Conservation (phyloP, 805 yeast species). For the Phaffomyces opuntiae region DNA sequence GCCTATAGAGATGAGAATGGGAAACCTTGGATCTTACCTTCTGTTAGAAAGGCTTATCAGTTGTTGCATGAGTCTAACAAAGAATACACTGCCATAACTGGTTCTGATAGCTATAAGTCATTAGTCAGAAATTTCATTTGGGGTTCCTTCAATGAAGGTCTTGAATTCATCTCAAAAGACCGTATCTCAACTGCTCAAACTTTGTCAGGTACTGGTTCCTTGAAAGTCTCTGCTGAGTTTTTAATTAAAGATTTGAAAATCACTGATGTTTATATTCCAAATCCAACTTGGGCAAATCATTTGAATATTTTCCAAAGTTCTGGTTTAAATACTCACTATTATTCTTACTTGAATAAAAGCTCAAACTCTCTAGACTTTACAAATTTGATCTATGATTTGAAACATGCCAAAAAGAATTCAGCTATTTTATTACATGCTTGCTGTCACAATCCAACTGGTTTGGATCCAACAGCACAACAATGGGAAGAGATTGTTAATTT, state of each 20-base stretch:
- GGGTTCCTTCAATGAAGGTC: constrained; percentile 55
- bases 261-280: constrained; percentile 55
- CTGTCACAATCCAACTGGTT: constrained; percentile 96
- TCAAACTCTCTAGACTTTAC: constrained; percentile 60
- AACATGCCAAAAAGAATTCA: constrained; percentile 47
- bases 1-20: constrained; percentile 92
- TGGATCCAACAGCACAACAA: constrained; percentile 77
- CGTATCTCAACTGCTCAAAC: constrained; percentile 83
- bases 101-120: constrained; percentile 59
- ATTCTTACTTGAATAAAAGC: constrained; percentile 62
- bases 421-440: constrained; percentile 84
- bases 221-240: constrained; percentile 79
- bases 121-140: constrained; percentile 67
- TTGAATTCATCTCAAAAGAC: constrained; percentile 42
- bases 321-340: constrained; percentile 56
- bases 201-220: constrained; percentile 92
- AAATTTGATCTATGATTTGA: constrained; percentile 54
- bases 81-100: constrained; percentile 84
- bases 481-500: constrained; percentile 73
- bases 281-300: constrained; percentile 96
- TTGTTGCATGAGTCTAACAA: constrained; percentile 51
- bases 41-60: constrained; percentile 50
- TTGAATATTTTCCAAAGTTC: constrained; percentile 68
- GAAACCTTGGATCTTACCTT: constrained; percentile 81
- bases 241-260: constrained; percentile 51